Evolutionary conservation across 163 green algal species (phyloP), one percentile per base, ranked within the genome.

Genomic region (Coccomyxa subellipsoidea): DNA sequence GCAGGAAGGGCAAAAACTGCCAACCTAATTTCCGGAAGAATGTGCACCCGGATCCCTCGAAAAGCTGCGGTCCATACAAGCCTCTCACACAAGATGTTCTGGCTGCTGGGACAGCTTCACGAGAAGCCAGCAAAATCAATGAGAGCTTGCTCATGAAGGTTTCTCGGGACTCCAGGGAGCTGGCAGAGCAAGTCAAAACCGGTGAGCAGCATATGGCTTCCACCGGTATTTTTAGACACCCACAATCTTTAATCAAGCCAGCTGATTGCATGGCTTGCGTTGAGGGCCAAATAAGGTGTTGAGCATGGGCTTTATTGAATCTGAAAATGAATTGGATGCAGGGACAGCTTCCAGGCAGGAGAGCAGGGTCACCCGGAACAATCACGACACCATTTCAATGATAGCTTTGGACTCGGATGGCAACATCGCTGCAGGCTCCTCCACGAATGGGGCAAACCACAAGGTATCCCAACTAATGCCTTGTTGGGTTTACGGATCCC

Each of bases 1-100:
- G 76, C 81, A 85, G 81, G 88, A 38, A 80, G 32, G 7, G 34
- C 4, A 70, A 35, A n/a, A 6, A 71, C 29, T 96, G 93, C 80
- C 92, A 96, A 85, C 92, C 92, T 7, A 96, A 96, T 85, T 96
- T 93, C 81, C 72, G 92, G 71, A 77, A 32, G n/a, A 75, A 82
- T 53, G 92, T 96, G 25, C n/a, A 31, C 12, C 92, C 92, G 18
- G 82, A 93, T 47, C 79, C 88, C 15, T 7, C 25, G 0, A 47
- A 27, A 0, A 84, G 53, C n/a, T 96, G 92, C 38, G 92, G 92
- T 2, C 92, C 92, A 3, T 96, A 96, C 79, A 18, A 59, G 7
- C 88, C 83, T 5, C 32, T 40, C 27, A 29, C 70, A 37, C n/a
- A n/a, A n/a, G n/a, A n/a, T n/a, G n/a, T n/a, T n/a, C n/a, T n/a